phyloP scores from a whole-genome alignment of 2,329 filamentous ascomycete species.

The Periglandula ipomoeae region DNA sequence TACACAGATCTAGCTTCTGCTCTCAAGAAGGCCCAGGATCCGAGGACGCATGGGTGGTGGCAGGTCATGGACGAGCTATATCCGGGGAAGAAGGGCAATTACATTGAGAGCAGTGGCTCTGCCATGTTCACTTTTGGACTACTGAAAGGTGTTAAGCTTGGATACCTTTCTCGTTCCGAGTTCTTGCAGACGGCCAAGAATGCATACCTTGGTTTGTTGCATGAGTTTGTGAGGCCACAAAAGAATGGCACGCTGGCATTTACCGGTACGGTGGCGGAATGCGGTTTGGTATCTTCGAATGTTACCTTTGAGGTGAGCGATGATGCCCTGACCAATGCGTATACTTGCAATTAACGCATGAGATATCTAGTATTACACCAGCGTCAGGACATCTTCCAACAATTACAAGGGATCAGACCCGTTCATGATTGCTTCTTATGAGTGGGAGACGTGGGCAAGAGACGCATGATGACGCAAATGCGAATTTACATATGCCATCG shows the following conservation, averaged over 20 bases:
- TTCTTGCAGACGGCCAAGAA: constrained; percentile 15
- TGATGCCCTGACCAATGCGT: neutral
- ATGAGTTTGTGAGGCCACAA: constrained; percentile 35
- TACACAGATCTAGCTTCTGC: constrained; percentile 32
- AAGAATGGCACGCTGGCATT: constrained; percentile 39
- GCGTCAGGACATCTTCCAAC: constrained; percentile 8
- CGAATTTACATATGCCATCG: too few species aligned
- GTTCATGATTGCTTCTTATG: constrained; percentile 14
- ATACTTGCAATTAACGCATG: neutral
- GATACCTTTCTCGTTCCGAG: constrained; percentile 14
- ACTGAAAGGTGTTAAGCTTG: constrained; percentile 30
- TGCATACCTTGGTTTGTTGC: constrained; percentile 26
- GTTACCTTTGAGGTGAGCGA: constrained; percentile 38
- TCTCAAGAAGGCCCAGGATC: constrained; percentile 31
- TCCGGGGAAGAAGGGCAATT: constrained; percentile 41
- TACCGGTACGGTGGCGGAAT: constrained; percentile 43
- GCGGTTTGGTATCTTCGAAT: constrained; percentile 35
- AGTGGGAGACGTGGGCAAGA: constrained; percentile 13
- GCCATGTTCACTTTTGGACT: constrained; percentile 49
- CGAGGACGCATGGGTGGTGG: constrained; percentile 42
- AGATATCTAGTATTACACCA: constrained; percentile 8
- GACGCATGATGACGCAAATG: neutral
- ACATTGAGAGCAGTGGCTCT: constrained; percentile 48
- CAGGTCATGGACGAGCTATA: constrained; percentile 44
- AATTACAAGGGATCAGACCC: constrained; percentile 14